phyloP scores from a whole-genome alignment of 106 monocot genomes.

The Acorus gramineus region DNA sequence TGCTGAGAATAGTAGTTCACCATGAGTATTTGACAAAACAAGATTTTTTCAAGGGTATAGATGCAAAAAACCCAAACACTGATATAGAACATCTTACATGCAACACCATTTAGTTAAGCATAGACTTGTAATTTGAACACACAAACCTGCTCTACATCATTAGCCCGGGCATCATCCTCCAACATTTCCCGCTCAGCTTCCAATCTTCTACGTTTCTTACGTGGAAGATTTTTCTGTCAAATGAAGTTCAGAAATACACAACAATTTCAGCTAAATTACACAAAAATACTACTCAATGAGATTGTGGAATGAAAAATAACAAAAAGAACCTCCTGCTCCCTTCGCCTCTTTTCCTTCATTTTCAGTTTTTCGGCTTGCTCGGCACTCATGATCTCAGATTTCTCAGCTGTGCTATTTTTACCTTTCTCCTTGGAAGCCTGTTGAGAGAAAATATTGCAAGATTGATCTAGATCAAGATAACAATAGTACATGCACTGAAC shows the following conservation, averaged over 20 bases:
- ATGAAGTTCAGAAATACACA: neutral
- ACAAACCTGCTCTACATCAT: constrained; percentile 24
- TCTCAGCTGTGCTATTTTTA: constrained; percentile 22
- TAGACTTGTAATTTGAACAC: too few relatives aligned
- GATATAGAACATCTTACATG: too few relatives aligned
- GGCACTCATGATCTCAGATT: constrained; percentile 54
- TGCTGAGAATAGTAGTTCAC: too few relatives aligned
- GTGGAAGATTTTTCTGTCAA: constrained; percentile 76
- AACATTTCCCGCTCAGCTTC: constrained; percentile 76
- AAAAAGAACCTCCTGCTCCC: constrained; percentile 60
- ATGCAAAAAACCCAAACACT: too few relatives aligned
- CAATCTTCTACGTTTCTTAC: constrained; percentile 76
- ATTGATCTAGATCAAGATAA: neutral
- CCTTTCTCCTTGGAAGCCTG: constrained; percentile 38
- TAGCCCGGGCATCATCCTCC: constrained; percentile 49
- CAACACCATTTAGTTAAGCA: too few relatives aligned
- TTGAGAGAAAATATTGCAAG: constrained; percentile 4
- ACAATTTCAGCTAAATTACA: neutral
- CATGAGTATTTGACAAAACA: too few relatives aligned
- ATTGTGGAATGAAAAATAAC: neutral
- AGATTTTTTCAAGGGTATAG: too few relatives aligned
- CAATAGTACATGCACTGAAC: neutral
- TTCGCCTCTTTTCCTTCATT: constrained; percentile 77
- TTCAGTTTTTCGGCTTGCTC: constrained; percentile 69
- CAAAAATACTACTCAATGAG: neutral